A percentile compares a stretch with the other conserved stretches of the same genome.
Conservation (phyloP, 305 asterid genomes). For the Euphrasia arctica region DNA sequence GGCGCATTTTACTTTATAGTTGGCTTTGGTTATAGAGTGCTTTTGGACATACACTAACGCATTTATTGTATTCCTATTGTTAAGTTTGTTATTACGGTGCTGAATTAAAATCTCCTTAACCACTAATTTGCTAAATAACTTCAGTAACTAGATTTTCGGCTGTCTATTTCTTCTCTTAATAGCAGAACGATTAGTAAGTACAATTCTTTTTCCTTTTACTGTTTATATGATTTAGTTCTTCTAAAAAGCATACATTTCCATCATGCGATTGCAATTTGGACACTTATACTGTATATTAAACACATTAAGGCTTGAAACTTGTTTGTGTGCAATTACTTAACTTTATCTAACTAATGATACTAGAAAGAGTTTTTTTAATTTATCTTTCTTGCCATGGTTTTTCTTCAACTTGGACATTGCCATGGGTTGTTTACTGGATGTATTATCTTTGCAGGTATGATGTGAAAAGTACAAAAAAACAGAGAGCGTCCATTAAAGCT, state of each 20-base stretch:
- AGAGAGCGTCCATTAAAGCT: conserved; percentile 53
- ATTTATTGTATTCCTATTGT: background rate
- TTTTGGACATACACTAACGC: background rate
- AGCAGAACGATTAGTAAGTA: background rate
- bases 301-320: conserved; percentile 7
- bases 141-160: background rate
- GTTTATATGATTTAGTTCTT: background rate
- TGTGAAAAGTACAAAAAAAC: conserved; percentile 62
- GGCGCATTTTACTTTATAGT: conserved; percentile 7
- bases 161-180: conserved; percentile 3
- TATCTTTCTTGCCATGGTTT: background rate
- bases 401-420: background rate
- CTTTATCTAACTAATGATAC: conserved; percentile 7
- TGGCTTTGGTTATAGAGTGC: background rate
- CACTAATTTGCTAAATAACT: background rate
- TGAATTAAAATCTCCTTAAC: background rate
- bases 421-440: conserved; percentile 5
- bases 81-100: background rate
- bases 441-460: conserved; percentile 57
- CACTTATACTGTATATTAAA: background rate
- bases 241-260: background rate
- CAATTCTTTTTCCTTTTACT: background rate
- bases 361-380: background rate
- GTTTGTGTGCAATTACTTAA: conserved; percentile 10
- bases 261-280: conserved; percentile 3